Percentiles rank a stretch among this genome's conserved stretches.
phyloP scores from a whole-genome alignment of 495 filamentous ascomycete genomes.

The Neurospora pannonica region DNA sequence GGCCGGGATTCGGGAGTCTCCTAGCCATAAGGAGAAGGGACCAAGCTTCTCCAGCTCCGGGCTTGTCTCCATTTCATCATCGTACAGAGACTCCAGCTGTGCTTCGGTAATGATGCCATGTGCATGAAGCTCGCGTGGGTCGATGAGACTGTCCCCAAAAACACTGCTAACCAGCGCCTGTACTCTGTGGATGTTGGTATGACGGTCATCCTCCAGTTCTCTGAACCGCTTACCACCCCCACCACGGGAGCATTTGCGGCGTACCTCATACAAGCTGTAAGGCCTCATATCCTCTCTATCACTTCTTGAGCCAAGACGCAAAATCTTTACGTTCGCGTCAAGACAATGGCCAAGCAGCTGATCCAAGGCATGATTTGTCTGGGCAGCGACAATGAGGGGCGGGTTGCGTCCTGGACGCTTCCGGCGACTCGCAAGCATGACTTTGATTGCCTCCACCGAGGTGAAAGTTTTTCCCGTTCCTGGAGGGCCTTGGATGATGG shows the following conservation, averaged over 20 bases:
- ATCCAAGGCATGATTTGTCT: constrained; percentile 92
- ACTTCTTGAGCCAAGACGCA: constrained; percentile 73
- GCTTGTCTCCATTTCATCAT: constrained; percentile 44
- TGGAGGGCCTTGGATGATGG: constrained; percentile 84
- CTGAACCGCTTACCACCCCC: neutral
- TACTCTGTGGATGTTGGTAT: constrained; percentile 23
- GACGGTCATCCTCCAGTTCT: neutral
- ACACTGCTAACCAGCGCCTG: constrained; percentile 39
- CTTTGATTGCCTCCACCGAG: constrained; percentile 60
- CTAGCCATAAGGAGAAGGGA: constrained; percentile 55
- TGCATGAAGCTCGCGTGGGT: constrained; percentile 34
- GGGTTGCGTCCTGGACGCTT: constrained; percentile 8
- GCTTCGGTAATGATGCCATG: constrained; percentile 47
- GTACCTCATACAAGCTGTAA: constrained; percentile 56
- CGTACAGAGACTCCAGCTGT: constrained; percentile 54
- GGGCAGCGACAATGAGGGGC: constrained; percentile 63
- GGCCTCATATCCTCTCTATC: constrained; percentile 53
- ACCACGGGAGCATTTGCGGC: constrained; percentile 16
- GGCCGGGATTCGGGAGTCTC: constrained; percentile 30
- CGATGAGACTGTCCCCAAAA: constrained; percentile 40
- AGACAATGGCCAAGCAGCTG: constrained; percentile 67
- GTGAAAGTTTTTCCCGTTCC: constrained; percentile 85
- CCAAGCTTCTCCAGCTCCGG: constrained; percentile 25
- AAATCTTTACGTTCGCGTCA: constrained; percentile 52
- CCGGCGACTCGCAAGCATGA: constrained; percentile 49